Percentiles rank a stretch among this genome's conserved stretches.
These are phyloP conservation scores for Pseudogymnoascus sp. DNA, from an alignment of 2,329 filamentous ascomycete genomes.

Conservation along the genomic window DNA sequence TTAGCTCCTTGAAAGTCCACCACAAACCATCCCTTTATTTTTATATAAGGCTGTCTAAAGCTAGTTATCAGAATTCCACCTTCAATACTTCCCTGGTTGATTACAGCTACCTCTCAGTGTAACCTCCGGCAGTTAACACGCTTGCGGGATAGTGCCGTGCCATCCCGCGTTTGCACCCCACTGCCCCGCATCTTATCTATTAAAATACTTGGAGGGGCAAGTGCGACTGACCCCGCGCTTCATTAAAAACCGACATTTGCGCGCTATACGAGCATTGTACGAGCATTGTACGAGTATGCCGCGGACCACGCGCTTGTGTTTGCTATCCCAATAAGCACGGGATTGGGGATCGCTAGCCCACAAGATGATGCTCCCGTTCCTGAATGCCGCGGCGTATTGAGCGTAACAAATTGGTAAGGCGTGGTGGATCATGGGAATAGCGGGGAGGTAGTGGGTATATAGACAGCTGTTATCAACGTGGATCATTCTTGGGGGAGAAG, in stretches of 20 bases:
- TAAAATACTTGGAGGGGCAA: background rate
- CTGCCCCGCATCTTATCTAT: constrained; percentile 1
- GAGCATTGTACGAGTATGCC: background rate
- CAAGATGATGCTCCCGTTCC: background rate
- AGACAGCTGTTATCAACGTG: background rate
- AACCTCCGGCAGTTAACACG: background rate
- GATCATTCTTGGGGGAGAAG: background rate
- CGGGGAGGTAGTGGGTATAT: background rate
- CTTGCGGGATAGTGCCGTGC: background rate
- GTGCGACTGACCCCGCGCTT: background rate
- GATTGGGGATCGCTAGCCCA: background rate
- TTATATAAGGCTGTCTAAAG: background rate
- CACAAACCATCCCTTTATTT: background rate
- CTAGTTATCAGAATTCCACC: background rate
- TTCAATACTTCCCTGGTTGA: background rate
- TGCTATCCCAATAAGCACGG: background rate
- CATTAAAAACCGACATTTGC: background rate
- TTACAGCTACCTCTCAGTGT: background rate
- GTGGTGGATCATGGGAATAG: background rate
- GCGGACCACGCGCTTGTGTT: background rate
- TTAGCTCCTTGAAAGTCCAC: background rate
- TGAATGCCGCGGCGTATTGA: background rate
- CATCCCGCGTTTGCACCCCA: background rate
- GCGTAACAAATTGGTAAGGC: background rate
- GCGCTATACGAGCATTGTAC: background rate